Conservation (phyloP, 225 moss, liverwort and hornwort species). For the Bryoerythrophyllum caledonicum region DNA sequence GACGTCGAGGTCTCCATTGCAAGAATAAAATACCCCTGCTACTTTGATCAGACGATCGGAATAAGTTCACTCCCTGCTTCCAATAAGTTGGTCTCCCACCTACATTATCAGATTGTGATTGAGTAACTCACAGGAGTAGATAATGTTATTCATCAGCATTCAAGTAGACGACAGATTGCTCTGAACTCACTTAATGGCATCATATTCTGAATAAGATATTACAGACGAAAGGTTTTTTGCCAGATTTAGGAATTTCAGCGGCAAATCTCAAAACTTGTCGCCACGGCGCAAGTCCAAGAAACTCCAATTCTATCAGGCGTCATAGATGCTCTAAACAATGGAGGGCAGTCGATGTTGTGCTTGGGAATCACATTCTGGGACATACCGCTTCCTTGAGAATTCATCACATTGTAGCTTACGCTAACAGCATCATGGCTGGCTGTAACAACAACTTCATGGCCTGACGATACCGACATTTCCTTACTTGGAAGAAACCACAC, state of each 20-base stretch:
- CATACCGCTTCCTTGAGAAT: slow-evolving; percentile 24
- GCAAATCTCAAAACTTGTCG: slow-evolving; percentile 55
- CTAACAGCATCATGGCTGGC: slow-evolving; percentile 68
- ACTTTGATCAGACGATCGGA: slow-evolving; percentile 40
- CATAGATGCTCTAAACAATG: slow-evolving; percentile 42
- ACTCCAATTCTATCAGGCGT: slow-evolving; percentile 69
- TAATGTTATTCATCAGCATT: neutral
- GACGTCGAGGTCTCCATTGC: slow-evolving; percentile 39
- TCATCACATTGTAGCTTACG: slow-evolving; percentile 56
- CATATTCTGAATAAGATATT: neutral
- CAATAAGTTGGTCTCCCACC: slow-evolving; percentile 43
- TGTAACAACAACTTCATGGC: slow-evolving; percentile 40
- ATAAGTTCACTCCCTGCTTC: slow-evolving; percentile 67
- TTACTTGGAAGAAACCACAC: slow-evolving; percentile 73
- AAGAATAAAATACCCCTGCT: slow-evolving; percentile 35
- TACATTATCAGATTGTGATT: slow-evolving; percentile 14
- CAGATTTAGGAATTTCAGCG: slow-evolving; percentile 23
- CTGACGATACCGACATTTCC: slow-evolving; percentile 45
- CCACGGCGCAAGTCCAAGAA: slow-evolving; percentile 54
- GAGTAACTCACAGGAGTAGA: neutral
- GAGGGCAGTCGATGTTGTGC: slow-evolving; percentile 28
- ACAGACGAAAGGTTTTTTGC: neutral
- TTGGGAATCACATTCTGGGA: slow-evolving; percentile 21
- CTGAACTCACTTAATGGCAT: neutral
- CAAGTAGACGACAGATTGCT: neutral